Conservation (phyloP, 2,329 filamentous ascomycete species). For the Davidsoniella australis region DNA sequence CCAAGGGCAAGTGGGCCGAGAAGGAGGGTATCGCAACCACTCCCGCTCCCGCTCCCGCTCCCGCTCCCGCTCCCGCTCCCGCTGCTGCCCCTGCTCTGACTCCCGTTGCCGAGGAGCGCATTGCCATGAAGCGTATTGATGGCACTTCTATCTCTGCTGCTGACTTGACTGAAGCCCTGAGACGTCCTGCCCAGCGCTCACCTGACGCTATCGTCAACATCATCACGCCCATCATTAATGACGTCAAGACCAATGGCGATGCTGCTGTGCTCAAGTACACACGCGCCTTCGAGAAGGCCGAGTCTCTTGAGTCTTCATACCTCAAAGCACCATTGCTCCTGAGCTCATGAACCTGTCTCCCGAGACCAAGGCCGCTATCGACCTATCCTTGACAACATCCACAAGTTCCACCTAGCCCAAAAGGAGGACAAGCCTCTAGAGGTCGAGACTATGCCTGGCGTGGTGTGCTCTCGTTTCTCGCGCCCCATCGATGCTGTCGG, state of each 20-base stretch:
- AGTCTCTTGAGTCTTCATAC: constrained; percentile 74
- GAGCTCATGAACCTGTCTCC: constrained; percentile 69
- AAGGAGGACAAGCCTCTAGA: constrained; percentile 64
- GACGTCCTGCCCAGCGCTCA: constrained; percentile 83
- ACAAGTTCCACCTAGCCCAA: constrained; percentile 84
- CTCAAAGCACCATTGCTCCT: constrained; percentile 69
- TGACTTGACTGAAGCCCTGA: constrained; percentile 57
- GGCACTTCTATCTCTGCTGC: constrained; percentile 44
- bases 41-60: constrained; percentile 19
- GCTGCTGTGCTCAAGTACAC: constrained; percentile 81
- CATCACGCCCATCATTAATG: constrained; percentile 78
- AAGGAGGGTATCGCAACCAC: constrained; percentile 51
- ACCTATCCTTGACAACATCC: constrained; percentile 86
- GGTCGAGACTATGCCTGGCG: constrained; percentile 96
- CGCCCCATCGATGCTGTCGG: constrained; percentile 92
- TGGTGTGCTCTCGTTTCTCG: constrained; percentile 83
- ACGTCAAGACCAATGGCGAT: constrained; percentile 70
- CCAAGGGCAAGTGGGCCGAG: constrained; percentile 81
- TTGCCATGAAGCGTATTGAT: constrained; percentile 69
- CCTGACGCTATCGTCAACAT: constrained; percentile 88
- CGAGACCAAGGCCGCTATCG: constrained; percentile 84
- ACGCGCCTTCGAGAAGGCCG: constrained; percentile 95
- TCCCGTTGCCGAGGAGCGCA: constrained; percentile 33
- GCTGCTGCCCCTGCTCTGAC: constrained; percentile 18
- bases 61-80: constrained; percentile 17